phyloP scores from a whole-genome alignment of 441 rosid genomes.

The Arabidopsis lyrata region DNA sequence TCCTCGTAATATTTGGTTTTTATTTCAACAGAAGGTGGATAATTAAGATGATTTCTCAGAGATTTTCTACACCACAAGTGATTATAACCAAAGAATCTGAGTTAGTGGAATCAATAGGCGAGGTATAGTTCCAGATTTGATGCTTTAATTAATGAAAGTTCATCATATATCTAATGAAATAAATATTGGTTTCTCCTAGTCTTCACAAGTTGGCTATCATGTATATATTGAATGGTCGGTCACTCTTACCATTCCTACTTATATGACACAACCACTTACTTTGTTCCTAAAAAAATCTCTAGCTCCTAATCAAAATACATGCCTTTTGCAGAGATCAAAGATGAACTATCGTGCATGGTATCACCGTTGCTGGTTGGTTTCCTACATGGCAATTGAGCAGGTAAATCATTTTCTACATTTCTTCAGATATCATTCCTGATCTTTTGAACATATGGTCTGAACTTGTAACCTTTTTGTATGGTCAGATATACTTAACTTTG shows the following conservation, averaged over 20 bases:
- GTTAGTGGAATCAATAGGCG: constrained; percentile 85
- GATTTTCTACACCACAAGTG: constrained; percentile 54
- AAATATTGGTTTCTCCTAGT: constrained; percentile 29
- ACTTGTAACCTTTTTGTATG: neutral
- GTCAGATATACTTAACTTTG: neutral
- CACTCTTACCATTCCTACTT: neutral
- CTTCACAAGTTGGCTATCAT: constrained; percentile 26
- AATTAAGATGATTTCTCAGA: constrained; percentile 70
- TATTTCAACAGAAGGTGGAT: constrained; percentile 80
- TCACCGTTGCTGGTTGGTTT: constrained; percentile 96
- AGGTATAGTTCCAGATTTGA: constrained; percentile 73
- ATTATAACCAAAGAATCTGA: constrained; percentile 81
- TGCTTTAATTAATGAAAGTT: constrained; percentile 61
- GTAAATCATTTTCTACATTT: constrained; percentile 47
- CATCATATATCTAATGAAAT: constrained; percentile 46
- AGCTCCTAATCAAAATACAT: neutral
- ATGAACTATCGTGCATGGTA: constrained; percentile 99
- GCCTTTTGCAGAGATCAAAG: constrained; percentile 73
- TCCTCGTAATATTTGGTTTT: constrained; percentile 22
- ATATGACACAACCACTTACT: neutral
- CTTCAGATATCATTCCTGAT: neutral
- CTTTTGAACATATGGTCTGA: neutral
- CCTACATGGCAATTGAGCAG: constrained; percentile 79
- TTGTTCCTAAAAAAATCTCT: neutral
- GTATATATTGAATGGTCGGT: neutral